These are phyloP conservation scores for Aspergillus tanneri DNA, from an alignment of 2,329 filamentous ascomycete genomes.

Conservation along the genomic window DNA sequence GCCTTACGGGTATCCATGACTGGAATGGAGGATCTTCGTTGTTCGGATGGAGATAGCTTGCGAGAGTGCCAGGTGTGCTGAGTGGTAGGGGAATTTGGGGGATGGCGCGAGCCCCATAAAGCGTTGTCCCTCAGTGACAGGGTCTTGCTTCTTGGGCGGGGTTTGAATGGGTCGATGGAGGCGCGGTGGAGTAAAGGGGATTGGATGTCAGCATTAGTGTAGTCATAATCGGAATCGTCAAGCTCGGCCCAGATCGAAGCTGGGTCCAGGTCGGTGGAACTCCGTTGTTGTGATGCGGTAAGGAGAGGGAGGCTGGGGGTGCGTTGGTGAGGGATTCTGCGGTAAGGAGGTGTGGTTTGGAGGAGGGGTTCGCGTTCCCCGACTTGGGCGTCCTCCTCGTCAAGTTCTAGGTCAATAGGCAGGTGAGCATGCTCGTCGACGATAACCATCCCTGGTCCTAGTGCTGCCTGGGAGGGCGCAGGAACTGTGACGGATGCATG, in stretches of 20 bases:
- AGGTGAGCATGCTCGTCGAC: slow-evolving; percentile 56
- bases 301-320: slow-evolving; percentile 35
- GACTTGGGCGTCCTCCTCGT: slow-evolving; percentile 43
- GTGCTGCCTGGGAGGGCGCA: slow-evolving; percentile 63
- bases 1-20: slow-evolving; percentile 19
- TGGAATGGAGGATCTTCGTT: slow-evolving; percentile 30
- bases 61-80: slow-evolving; percentile 25
- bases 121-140: too few species aligned
- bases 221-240: slow-evolving; percentile 63
- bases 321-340: slow-evolving; percentile 31
- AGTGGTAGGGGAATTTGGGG: slow-evolving; percentile 16
- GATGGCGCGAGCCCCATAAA: too few species aligned
- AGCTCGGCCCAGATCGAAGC: slow-evolving; percentile 87
- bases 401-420: slow-evolving; percentile 24
- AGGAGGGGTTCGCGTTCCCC: slow-evolving; percentile 43
- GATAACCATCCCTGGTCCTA: slow-evolving; percentile 80
- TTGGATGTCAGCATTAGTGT: slow-evolving; percentile 12
- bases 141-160: slow-evolving; percentile 27
- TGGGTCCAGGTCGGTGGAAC: slow-evolving; percentile 62
- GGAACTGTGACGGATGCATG: slow-evolving; percentile 36
- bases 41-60: slow-evolving; percentile 18
- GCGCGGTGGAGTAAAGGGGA: slow-evolving; percentile 14
- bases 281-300: slow-evolving; percentile 42
- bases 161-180: slow-evolving; percentile 13
- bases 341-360: slow-evolving; percentile 24